Percentiles rank a stretch among this genome's conserved stretches.
Evolutionary conservation across 176 grass and related monocot species (phyloP).

Genomic region (Rhipidocladum racemiflorum): DNA sequence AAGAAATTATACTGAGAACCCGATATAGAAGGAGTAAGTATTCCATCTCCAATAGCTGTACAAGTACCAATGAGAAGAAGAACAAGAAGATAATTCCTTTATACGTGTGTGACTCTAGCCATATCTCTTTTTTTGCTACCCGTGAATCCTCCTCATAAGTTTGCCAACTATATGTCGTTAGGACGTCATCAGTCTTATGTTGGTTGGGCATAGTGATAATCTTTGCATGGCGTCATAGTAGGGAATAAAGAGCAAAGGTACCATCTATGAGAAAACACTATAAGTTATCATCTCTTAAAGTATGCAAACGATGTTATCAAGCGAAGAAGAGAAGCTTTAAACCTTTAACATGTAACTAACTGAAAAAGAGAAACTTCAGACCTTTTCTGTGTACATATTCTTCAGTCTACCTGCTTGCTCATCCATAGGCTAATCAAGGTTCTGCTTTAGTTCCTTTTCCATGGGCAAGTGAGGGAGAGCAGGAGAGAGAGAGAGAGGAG

Average conservation of each 20-base stretch:
- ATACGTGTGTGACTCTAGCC: constrained; percentile 77
- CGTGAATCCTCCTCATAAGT: constrained; percentile 83
- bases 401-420: constrained; percentile 73
- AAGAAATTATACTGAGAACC: constrained; percentile 42
- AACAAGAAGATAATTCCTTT: constrained; percentile 86
- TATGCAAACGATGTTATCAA: constrained; percentile 1
- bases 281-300: neutral
- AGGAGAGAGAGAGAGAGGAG: too few relatives aligned
- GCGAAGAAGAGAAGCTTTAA: constrained; percentile 17
- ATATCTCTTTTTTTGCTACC: constrained; percentile 77
- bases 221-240: constrained; percentile 93
- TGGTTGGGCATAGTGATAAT: constrained; percentile 97
- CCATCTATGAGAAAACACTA: constrained; percentile 54
- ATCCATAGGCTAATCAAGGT: constrained; percentile 97
- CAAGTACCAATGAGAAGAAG: constrained; percentile 92
- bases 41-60: constrained; percentile 99
- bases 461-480: too few relatives aligned
- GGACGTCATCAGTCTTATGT: constrained; percentile 82
- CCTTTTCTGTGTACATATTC: constrained; percentile 96
- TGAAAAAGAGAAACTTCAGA: constrained; percentile 34
- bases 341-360: neutral
- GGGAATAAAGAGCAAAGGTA: constrained; percentile 97
- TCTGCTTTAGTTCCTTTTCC: constrained; percentile 92
- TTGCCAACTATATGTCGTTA: constrained; percentile 92
- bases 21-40: constrained; percentile 97